Evolutionary conservation across 352 stramenopile genomes (phyloP).

Genomic region (Phytophthora colocasiae): DNA sequence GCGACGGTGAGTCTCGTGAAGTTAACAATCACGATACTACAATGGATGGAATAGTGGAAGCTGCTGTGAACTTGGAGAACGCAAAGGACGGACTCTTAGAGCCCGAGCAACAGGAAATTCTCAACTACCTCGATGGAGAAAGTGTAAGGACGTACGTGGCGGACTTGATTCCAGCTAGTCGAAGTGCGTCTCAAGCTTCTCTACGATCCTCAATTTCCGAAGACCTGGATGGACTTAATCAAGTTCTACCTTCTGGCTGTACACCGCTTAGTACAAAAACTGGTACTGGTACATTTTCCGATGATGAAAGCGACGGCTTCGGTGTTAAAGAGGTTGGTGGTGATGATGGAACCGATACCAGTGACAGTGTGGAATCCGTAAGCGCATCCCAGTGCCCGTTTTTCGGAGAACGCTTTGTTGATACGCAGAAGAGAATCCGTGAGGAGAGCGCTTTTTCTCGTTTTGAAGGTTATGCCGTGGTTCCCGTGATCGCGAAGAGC

Average conservation of each 20-base stretch:
- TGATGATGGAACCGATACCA: slow-evolving; percentile 22
- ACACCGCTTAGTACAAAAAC: slow-evolving; percentile 31
- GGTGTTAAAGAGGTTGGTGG: slow-evolving; percentile 17
- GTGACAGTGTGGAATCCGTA: slow-evolving; percentile 24
- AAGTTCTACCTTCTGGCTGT: slow-evolving; percentile 30
- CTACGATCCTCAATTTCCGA: slow-evolving; percentile 39
- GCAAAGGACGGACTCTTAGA: slow-evolving; percentile 11
- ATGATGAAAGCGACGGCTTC: slow-evolving; percentile 38
- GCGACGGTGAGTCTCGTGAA: slow-evolving; percentile 7
- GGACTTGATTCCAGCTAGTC: slow-evolving; percentile 39
- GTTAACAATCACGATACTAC: slow-evolving; percentile 14
- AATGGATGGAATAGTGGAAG: slow-evolving; percentile 32
- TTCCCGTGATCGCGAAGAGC: slow-evolving; percentile 96
- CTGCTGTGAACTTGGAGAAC: slow-evolving; percentile 28
- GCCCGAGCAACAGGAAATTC: slow-evolving; percentile 48
- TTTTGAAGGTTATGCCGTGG: slow-evolving; percentile 85
- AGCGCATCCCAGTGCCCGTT: slow-evolving; percentile 45
- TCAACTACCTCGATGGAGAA: slow-evolving; percentile 64
- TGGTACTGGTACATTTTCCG: slow-evolving; percentile 25
- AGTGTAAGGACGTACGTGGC: slow-evolving; percentile 55
- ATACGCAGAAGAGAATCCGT: slow-evolving; percentile 88
- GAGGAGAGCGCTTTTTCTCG: slow-evolving; percentile 70
- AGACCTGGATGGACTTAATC: slow-evolving; percentile 42
- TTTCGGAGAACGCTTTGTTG: slow-evolving; percentile 89
- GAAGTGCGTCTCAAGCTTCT: slow-evolving; percentile 26